A percentile compares a stretch with the other conserved stretches of the same genome.
phyloP scores from a whole-genome alignment of 257 asterid genomes.

The Agastache rugosa region DNA sequence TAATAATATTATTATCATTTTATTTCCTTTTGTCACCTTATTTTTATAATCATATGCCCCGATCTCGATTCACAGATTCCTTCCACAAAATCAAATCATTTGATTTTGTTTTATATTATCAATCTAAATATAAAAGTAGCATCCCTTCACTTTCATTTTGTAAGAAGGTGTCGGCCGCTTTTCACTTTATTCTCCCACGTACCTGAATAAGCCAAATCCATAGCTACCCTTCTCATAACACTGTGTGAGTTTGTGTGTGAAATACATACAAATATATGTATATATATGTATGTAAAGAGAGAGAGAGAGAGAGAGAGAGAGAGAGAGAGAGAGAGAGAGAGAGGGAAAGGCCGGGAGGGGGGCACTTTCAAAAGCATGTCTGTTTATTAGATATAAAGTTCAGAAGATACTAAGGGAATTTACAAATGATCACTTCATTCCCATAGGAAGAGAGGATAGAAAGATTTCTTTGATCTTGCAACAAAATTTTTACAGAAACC shows the following conservation, averaged over 20 bases:
- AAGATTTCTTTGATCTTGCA: slow-evolving; percentile 48
- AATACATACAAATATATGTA: not conserved
- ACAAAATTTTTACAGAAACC: slow-evolving; percentile 43
- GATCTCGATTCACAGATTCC: slow-evolving; percentile 55
- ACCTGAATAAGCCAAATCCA: slow-evolving; percentile 44
- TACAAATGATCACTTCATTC: slow-evolving; percentile 33
- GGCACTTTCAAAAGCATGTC: slow-evolving; percentile 31
- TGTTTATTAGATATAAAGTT: slow-evolving; percentile 30
- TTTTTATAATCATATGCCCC: slow-evolving; percentile 34
- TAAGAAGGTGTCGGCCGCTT: slow-evolving; percentile 76
- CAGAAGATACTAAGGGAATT: slow-evolving; percentile 2
- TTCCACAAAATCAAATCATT: slow-evolving; percentile 44
- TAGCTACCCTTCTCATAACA: slow-evolving; percentile 26
- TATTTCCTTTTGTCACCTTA: slow-evolving; percentile 15
- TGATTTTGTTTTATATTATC: slow-evolving; percentile 30
- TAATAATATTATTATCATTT: not conserved
- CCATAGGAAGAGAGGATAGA: slow-evolving; percentile 32
- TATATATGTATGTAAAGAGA: not conserved
- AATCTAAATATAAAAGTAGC: slow-evolving; percentile 49
- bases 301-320: not conserved
- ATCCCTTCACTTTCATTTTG: slow-evolving; percentile 67
- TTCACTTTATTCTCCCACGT: slow-evolving; percentile 91
- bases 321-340: not conserved
- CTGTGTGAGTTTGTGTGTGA: not conserved
- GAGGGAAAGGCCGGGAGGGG: not conserved